phyloP scores from a whole-genome alignment of 1,284 basidiomycete genomes.

The Tetrapyrgos nigripes region DNA sequence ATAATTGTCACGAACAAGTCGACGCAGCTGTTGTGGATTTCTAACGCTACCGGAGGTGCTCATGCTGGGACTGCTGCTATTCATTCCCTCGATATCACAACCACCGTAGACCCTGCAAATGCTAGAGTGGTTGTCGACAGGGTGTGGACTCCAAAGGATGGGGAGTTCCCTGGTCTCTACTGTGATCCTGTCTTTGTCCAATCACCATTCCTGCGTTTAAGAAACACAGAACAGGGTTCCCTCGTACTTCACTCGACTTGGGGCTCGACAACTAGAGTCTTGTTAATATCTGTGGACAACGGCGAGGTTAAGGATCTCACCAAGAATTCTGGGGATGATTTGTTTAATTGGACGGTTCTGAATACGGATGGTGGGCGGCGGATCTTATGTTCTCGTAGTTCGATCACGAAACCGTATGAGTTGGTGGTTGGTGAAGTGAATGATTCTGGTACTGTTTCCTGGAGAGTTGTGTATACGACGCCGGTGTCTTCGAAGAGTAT shows the following conservation, averaged over 20 bases:
- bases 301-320: conserved; percentile 52
- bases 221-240: conserved; percentile 24
- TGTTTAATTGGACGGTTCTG: conserved; percentile 60
- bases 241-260: conserved; percentile 57
- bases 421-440: conserved; percentile 54
- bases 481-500: conserved; percentile 20
- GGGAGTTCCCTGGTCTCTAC: conserved; percentile 71
- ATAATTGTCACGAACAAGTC: conserved; percentile 34
- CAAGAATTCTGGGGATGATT: conserved; percentile 36
- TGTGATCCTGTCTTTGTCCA: conserved; percentile 53
- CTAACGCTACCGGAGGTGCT: conserved; percentile 60
- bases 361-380: conserved; percentile 53
- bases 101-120: neutral
- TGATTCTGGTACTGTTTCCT: conserved; percentile 36
- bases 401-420: conserved; percentile 54
- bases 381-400: conserved; percentile 59
- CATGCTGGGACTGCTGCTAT: conserved; percentile 65
- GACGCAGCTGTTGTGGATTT: conserved; percentile 58
- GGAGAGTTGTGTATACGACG: conserved; percentile 46
- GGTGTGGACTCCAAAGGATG: conserved; percentile 42
- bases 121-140: conserved; percentile 42
- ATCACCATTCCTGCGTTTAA: conserved; percentile 47
- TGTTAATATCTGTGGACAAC: conserved; percentile 44
- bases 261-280: conserved; percentile 56
- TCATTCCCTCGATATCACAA: conserved; percentile 46